Evolutionary conservation across 108 stramenopile genomes (phyloP).

Genomic region (Parietichytrium sp.): DNA sequence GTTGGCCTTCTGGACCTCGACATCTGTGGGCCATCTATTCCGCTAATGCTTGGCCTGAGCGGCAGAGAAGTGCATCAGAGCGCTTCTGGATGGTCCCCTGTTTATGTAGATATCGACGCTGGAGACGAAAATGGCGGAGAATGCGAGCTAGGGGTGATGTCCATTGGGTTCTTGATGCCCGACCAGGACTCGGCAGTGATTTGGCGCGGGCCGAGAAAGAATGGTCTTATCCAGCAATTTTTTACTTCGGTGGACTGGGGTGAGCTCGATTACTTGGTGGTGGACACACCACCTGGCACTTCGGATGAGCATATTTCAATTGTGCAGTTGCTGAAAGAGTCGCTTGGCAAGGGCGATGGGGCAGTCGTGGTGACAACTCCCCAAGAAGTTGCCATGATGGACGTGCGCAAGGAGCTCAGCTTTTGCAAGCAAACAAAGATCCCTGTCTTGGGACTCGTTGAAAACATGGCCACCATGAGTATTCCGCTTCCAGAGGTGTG

Average conservation of each 20-base stretch:
- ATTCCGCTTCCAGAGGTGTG: constrained; percentile 64
- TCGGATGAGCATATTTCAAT: constrained; percentile 98
- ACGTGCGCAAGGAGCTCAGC: constrained; percentile 96
- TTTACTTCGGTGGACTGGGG: constrained; percentile 81
- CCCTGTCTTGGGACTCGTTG: constrained; percentile 90
- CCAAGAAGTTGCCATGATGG: constrained; percentile 93
- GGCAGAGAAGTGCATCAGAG: constrained; percentile 76
- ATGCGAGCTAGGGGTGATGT: constrained; percentile 84
- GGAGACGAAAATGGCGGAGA: constrained; percentile 56
- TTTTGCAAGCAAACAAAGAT: constrained; percentile 94
- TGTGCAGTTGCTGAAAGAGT: constrained; percentile 88
- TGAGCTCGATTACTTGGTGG: constrained; percentile 85
- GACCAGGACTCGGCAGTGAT: constrained; percentile 90
- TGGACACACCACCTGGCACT: constrained; percentile 99
- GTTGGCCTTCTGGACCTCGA: constrained; percentile 96
- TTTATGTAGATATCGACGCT: constrained; percentile 72
- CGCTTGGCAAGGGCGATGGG: constrained; percentile 48
- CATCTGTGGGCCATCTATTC: constrained; percentile 88
- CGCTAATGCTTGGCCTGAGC: constrained; percentile 63
- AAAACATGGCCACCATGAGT: constrained; percentile 88
- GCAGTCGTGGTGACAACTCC: constrained; percentile 93
- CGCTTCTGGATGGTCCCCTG: constrained; percentile 93
- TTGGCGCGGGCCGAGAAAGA: constrained; percentile 98
- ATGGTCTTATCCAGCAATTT: constrained; percentile 98
- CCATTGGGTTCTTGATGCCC: constrained; percentile 91